Evolutionary conservation across 163 green algal species (phyloP), one percentile per base, ranked within the genome.

Genomic region (Coccomyxa subellipsoidea): DNA sequence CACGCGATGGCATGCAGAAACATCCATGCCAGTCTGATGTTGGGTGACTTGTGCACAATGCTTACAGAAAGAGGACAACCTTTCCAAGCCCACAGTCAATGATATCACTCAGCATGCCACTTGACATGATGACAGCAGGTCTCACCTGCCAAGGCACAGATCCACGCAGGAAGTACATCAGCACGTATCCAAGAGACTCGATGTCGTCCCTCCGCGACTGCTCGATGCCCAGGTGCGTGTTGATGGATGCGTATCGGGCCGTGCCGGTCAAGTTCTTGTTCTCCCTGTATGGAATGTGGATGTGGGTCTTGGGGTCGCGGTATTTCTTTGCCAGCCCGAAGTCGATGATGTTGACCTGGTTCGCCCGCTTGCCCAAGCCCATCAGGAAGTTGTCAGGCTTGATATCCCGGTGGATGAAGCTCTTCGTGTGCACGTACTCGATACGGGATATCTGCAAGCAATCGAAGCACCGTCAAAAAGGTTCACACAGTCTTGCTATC

Each of bases 311-410:
- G 38, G 95, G 96, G 89, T 99, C 97, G 15, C 97, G 90, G 92
- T 98, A 99, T 90, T 99, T 99, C 88, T 99, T 99, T 5, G 97
- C 97, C 77, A 99, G 91, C 2, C 97, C 97, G 92, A 99, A 99
- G 87, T 99, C 97, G 78, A 99, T 99, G 84, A 99, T 97, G 89
- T 99, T 97, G 69, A 99, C 97, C 90, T 97, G 94, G 89, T 99
- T 99, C 36, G 97, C 96, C 4, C 94, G 91, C 82, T 98, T 98
- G 39, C 95, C 96, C 35, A 99, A 90, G 9, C 96, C 96, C 96
- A 99, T 99, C 7, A 99, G 85, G 87, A 99, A 99, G 92, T 99
- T 99, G 87, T 99, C 97, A 9, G 97, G 97, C 92, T 99, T 99
- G 87, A 99, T 99, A 88, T 99, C 96, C 2, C 96, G 90, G 88